Conservation (phyloP, 2,329 filamentous ascomycete genomes). For the Leptodontidium sp. region DNA sequence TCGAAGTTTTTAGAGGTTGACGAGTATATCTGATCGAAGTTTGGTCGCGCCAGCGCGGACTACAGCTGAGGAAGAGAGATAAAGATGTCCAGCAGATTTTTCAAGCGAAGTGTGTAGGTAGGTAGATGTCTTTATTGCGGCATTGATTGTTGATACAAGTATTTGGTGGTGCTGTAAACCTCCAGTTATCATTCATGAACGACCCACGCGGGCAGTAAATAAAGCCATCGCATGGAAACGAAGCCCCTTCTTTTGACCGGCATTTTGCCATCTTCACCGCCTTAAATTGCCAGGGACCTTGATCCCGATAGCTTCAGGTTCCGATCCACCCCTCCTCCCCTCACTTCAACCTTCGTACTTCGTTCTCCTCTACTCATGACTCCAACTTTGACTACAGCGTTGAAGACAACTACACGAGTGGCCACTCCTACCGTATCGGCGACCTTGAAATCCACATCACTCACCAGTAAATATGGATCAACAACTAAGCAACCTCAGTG, state of each 20-base stretch:
- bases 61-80: neutral
- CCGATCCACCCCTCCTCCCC: conserved; percentile 6
- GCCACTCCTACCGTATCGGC: neutral
- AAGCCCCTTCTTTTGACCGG: neutral
- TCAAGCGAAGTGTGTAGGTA: neutral
- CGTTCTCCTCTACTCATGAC: neutral
- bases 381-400: neutral
- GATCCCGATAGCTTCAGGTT: conserved; percentile 10
- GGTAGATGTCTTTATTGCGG: neutral
- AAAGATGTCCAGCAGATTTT: neutral
- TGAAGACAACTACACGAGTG: neutral
- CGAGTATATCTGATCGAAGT: neutral
- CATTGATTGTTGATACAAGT: neutral
- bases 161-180: neutral
- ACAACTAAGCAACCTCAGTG: conserved; percentile 36
- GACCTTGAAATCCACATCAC: neutral
- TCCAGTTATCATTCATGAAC: neutral
- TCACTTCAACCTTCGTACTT: neutral
- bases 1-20: neutral
- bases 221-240: conserved; percentile 2
- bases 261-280: neutral
- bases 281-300: conserved; percentile 13
- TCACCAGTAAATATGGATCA: conserved; percentile 20
- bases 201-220: conserved; percentile 6
- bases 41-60: neutral